Base-by-base conservation (phyloP, 2,329 filamentous ascomycete species). In the Trichoderma brevicompactum region DNA sequence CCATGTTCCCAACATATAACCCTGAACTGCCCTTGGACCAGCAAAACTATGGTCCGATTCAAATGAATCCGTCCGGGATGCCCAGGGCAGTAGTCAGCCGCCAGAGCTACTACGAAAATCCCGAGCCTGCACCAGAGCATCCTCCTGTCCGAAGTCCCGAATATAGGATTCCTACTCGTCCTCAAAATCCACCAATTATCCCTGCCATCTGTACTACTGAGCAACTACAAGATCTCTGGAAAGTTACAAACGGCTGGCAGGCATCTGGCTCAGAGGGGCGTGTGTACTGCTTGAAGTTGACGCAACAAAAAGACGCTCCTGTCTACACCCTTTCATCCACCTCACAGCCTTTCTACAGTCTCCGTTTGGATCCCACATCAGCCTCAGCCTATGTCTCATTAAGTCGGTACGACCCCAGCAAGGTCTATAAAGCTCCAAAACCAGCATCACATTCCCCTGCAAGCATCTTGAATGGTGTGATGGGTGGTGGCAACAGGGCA, bases 1-100 rank as follows among this genome's bases (percentile, higher is more conserved):
- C 90, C 28, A 92, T 94, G 71, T 94, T 94, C 71, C 91, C 91
- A 7, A 83, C 85, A 36, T 93, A 92, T 73, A 88, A 94, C 71
- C 88, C 87, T 3, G 83, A 83, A 1, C 74, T 92, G 28, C 81
- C 89, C 5, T 82, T 92, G 3, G 82, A 87, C 64, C 85, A 87
- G 65, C 91, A 94, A 72, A 78, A 85, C 53, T 93, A 94, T 77
- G 89, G 84, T 55, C 89, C 90, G 2, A 88, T 86, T 0, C 86
- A 89, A 73, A 78, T 83, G 63, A 87, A 85, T 66, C 88, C 89
- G 12, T 84, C 85, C 1, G 82, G 85, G 38, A 85, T 92, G 55
- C 88, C 89, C 5, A 81, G 82, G 41, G 83, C 84, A 15, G 83
- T 88, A 65, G 89, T 91, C 72, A 91, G 87, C 75, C 81, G 89